Evolutionary conservation across 2,329 filamentous ascomycete species (phyloP).

Genomic region (Remersonia thermophila): DNA sequence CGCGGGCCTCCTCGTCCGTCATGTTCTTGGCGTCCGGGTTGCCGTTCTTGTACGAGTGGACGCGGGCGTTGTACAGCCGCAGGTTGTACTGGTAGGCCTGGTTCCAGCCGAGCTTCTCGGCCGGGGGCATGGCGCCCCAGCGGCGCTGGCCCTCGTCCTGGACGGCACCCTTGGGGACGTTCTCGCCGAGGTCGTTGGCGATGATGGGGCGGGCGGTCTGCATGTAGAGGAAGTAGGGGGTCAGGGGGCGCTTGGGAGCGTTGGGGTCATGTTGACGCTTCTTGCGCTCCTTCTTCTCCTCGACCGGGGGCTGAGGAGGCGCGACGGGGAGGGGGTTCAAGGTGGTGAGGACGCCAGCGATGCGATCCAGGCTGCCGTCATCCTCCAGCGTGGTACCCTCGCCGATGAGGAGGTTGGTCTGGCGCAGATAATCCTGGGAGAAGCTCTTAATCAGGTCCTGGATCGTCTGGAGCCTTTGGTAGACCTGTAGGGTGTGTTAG

Average conservation of each 20-base stretch:
- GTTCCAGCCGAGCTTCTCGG: conserved; percentile 61
- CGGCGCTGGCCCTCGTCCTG: conserved; percentile 76
- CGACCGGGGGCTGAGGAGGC: conserved; percentile 33
- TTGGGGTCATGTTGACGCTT: conserved; percentile 81
- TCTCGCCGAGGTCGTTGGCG: conserved; percentile 61
- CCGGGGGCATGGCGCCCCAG: conserved; percentile 65
- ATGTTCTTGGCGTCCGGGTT: conserved; percentile 48
- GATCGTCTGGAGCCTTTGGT: conserved; percentile 66
- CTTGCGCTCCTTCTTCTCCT: conserved; percentile 80
- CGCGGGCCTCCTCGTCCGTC: conserved; percentile 46
- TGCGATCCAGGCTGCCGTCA: conserved; percentile 34
- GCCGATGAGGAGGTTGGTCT: conserved; percentile 73
- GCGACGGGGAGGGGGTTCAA: conserved; percentile 29
- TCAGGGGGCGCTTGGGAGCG: conserved; percentile 85
- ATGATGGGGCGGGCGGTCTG: conserved; percentile 77
- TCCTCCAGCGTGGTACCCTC: conserved; percentile 42
- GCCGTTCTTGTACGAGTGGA: conserved; percentile 51
- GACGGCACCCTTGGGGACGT: conserved; percentile 72
- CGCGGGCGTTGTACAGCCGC: conserved; percentile 51
- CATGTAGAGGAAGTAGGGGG: conserved; percentile 92
- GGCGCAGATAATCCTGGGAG: conserved; percentile 72
- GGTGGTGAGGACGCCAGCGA: conserved; percentile 37
- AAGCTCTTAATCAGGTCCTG: conserved; percentile 69
- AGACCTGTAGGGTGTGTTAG: conserved; percentile 46
- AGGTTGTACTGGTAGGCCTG: conserved; percentile 56